A percentile compares a stretch with the other conserved stretches of the same genome.
phyloP scores from a whole-genome alignment of 2,329 filamentous ascomycete species.

The Westerdykella aurantiaca region DNA sequence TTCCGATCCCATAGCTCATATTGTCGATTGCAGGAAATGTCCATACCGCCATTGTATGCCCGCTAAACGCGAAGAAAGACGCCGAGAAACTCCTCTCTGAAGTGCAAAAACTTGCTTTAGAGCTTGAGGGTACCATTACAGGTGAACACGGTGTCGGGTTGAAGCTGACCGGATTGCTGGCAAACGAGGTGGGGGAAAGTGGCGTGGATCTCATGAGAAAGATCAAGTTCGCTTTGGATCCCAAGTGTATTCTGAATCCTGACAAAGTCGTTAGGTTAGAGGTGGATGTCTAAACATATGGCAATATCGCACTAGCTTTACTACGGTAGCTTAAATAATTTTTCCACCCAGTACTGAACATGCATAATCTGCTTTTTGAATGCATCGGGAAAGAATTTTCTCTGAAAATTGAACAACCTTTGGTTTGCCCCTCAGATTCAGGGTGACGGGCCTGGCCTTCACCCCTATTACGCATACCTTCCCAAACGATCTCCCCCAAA shows the following conservation, averaged over 20 bases:
- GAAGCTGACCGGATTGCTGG: slow-evolving; percentile 74
- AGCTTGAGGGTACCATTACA: slow-evolving; percentile 77
- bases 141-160: slow-evolving; percentile 79
- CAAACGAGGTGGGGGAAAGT: slow-evolving; percentile 65
- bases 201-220: slow-evolving; percentile 76
- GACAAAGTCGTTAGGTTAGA: slow-evolving; percentile 56
- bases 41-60: slow-evolving; percentile 30
- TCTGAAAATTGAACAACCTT: too few species aligned
- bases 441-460: too few species aligned
- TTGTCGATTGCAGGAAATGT: slow-evolving; percentile 22
- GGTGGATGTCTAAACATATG: not conserved
- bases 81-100: slow-evolving; percentile 41
- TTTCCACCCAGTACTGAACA: too few species aligned
- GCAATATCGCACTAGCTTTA: too few species aligned
- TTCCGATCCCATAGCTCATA: not conserved
- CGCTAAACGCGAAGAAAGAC: slow-evolving; percentile 14
- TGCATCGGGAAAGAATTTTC: too few species aligned
- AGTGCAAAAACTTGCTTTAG: slow-evolving; percentile 70
- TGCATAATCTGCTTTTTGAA: too few species aligned
- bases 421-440: too few species aligned
- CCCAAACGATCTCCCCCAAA: too few species aligned
- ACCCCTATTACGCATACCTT: too few species aligned
- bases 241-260: slow-evolving; percentile 58
- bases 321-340: too few species aligned
- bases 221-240: slow-evolving; percentile 73